A percentile compares a stretch with the other conserved stretches of the same genome.
These are phyloP conservation scores for Apiotrichum gamsii DNA, from an alignment of 1,284 basidiomycete species.

Conservation along the genomic window DNA sequence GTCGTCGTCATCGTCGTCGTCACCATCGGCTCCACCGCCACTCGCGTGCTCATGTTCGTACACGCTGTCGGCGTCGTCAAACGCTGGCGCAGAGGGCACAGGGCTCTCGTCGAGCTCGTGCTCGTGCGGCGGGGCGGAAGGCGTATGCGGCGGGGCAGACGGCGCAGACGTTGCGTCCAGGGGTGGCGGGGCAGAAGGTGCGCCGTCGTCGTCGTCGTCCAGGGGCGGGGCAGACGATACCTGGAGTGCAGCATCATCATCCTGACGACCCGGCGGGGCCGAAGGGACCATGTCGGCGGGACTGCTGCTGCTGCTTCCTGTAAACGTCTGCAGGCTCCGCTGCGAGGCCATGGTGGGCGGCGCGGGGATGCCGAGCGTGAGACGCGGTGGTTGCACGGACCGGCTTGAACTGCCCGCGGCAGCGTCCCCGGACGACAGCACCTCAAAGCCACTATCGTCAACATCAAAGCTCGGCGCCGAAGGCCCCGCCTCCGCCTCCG, in stretches of 20 bases:
- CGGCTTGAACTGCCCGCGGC: not conserved
- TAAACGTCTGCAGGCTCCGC: conserved; percentile 13
- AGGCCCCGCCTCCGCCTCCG: not conserved
- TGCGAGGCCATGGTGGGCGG: conserved; percentile 14
- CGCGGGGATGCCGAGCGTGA: conserved; percentile 13
- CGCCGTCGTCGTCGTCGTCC: not conserved
- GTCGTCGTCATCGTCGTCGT: not conserved
- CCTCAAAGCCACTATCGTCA: conserved; percentile 44
- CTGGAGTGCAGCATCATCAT: not conserved
- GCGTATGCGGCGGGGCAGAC: not conserved
- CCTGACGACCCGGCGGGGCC: not conserved
- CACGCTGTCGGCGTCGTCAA: not conserved
- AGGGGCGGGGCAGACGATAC: conserved; percentile 4
- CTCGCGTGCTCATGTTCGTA: not conserved
- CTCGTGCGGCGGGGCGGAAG: conserved; percentile 21
- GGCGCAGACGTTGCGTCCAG: not conserved
- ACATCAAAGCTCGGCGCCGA: conserved; percentile 41
- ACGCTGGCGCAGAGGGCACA: conserved; percentile 19
- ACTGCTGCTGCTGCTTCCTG: no score
- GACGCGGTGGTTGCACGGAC: not conserved
- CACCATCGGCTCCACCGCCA: not conserved
- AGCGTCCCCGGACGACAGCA: conserved; percentile 2
- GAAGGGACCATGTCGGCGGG: not conserved
- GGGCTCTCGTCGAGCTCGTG: conserved; percentile 15
- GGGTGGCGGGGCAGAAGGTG: not conserved